Base-by-base conservation (phyloP, 2,329 filamentous ascomycete species). In the Apiospora marii region DNA sequence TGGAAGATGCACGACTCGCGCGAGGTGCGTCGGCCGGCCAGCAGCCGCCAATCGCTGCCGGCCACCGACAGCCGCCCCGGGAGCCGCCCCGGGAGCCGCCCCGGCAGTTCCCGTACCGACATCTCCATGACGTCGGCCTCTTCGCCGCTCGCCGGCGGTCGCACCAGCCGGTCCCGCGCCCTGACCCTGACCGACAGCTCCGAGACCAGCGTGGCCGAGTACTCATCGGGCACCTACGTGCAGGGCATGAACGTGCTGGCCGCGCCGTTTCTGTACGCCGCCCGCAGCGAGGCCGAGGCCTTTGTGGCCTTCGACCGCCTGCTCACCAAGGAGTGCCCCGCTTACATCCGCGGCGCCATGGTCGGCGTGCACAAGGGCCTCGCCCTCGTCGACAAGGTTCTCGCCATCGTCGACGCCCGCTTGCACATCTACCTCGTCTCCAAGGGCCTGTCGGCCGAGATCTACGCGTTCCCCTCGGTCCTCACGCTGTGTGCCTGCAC, bases 221-320 rank as follows among this genome's bases (percentile, higher is more conserved):
- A 61, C 53, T 41, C 58, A 22, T 89, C 94, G 14, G 94, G 95
- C 44, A 95, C 94, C 53, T 99, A 99, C 78, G 96, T 99, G 2
- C 96, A 99, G 83, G 96, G 96, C 76, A 98, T 99, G 96, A 99
- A 99, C 81, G 96, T 99, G 53, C 89, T 99, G 22, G 96, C 95
- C 13, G 96, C 96, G 0, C 96, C 96, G 0, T 98, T 99, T 80
- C 87, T 99, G 67, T 99, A 99, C 81, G 95, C 94, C 6, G 95
- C 96, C 1, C 92, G 95, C 72, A 98, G 94, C 81, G 96, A 99
- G 84, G 93, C 95, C 8, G 95, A 99, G 84, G 96, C 96, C 2
- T 99, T 97, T 78, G 92, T 94, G 6, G 92, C 95, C 1, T 98
- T 99, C 78, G 92, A 97, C 80, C 92, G 91, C 61, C 92, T 98